phyloP scores from a whole-genome alignment of 1,284 basidiomycete genomes.

The Heterobasidion occidentale region DNA sequence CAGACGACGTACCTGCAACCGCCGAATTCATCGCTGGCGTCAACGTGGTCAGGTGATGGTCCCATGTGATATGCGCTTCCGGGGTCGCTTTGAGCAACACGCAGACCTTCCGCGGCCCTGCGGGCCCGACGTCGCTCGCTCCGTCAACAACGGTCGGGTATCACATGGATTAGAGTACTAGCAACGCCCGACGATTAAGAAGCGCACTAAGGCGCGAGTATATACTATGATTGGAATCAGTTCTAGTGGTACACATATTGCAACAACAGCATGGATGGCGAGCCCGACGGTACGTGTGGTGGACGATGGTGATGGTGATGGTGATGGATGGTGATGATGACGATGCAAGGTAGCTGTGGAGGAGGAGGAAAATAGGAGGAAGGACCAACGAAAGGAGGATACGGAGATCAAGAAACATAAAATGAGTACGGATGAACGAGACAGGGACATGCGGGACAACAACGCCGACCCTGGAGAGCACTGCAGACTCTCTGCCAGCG shows the following conservation, averaged over 20 bases:
- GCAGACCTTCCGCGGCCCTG: too few species aligned
- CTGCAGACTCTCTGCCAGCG: background rate
- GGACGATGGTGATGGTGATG: background rate
- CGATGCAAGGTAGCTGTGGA: background rate
- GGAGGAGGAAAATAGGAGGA: background rate
- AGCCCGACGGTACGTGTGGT: background rate
- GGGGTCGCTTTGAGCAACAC: too few species aligned
- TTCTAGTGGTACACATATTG: conserved; percentile 5
- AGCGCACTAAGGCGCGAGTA: background rate
- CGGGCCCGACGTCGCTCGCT: too few species aligned
- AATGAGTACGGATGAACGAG: background rate
- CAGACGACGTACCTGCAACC: too few species aligned
- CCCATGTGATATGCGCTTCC: too few species aligned
- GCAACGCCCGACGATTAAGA: background rate
- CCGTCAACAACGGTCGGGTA: too few species aligned
- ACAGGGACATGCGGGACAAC: background rate
- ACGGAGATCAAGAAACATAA: background rate
- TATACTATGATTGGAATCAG: background rate
- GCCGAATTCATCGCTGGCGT: too few species aligned
- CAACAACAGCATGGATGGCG: conserved; percentile 1
- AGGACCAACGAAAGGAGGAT: background rate
- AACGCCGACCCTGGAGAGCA: too few species aligned
- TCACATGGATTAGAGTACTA: background rate
- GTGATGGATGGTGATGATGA: background rate
- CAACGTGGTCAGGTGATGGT: too few species aligned